These are phyloP conservation scores for Gyromitra esculenta DNA, from an alignment of 2,329 filamentous ascomycete genomes.

Conservation along the genomic window DNA sequence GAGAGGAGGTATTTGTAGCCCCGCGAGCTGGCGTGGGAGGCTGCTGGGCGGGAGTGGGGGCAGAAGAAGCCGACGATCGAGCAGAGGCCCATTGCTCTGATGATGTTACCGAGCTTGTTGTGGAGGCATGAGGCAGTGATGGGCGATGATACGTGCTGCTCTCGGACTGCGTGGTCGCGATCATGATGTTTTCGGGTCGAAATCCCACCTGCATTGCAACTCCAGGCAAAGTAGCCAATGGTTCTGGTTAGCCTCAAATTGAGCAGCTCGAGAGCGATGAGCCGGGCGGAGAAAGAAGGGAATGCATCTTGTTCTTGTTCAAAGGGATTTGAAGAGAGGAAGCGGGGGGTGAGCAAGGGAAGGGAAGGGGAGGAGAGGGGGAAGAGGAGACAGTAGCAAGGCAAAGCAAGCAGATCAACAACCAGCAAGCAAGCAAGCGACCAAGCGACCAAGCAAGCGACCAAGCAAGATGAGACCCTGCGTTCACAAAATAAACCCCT, in stretches of 20 bases:
- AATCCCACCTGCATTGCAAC: conserved; percentile 55
- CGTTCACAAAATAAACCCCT: conserved; percentile 45
- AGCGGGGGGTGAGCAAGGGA: background rate
- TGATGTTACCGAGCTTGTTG: conserved; percentile 46
- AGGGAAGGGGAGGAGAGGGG: background rate
- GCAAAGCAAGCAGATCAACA: background rate
- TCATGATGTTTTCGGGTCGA: conserved; percentile 56
- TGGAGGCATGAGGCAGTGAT: conserved; percentile 49
- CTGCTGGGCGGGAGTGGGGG: conserved; percentile 40
- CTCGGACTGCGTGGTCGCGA: conserved; percentile 55
- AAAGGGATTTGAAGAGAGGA: conserved; percentile 1
- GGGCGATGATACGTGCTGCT: conserved; percentile 54
- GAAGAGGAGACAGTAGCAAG: conserved; percentile 12
- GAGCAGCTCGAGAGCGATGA: conserved; percentile 40
- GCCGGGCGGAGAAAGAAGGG: conserved; percentile 34
- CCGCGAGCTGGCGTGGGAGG: conserved; percentile 49
- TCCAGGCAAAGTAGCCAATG: conserved; percentile 39
- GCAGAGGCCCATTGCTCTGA: conserved; percentile 53
- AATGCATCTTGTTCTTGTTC: conserved; percentile 32
- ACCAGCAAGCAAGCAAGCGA: background rate
- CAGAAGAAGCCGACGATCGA: conserved; percentile 45
- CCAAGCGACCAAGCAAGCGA: conserved; percentile 20
- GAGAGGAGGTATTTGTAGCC: conserved; percentile 42
- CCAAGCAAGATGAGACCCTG: conserved; percentile 37
- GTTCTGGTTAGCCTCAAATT: conserved; percentile 49